These are phyloP conservation scores for Rubroshorea leprosula DNA, from an alignment of 345 rosid species.

Conservation along the genomic window DNA sequence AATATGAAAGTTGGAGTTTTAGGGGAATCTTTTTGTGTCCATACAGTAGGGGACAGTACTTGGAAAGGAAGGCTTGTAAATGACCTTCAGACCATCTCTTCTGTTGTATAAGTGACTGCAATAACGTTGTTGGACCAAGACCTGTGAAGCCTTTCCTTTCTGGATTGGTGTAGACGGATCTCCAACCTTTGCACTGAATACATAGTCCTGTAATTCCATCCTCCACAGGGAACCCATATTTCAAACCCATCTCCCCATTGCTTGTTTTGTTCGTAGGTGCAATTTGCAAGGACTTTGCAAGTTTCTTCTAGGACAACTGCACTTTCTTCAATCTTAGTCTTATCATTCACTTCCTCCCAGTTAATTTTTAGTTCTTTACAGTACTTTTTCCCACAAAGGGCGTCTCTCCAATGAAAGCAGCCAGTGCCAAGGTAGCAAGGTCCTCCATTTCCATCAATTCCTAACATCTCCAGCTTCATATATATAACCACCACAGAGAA, in stretches of 20 bases:
- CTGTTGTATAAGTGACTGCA: conserved; percentile 13
- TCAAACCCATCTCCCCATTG: conserved; percentile 34
- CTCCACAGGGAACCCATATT: conserved; percentile 38
- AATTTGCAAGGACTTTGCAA: conserved; percentile 22
- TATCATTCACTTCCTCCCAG: not conserved
- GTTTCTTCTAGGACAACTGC: conserved; percentile 17
- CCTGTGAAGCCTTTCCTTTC: conserved; percentile 32
- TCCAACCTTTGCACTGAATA: conserved; percentile 41
- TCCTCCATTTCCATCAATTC: conserved; percentile 28
- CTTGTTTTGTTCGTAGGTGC: conserved; percentile 26
- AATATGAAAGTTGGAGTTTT: conserved; percentile 25
- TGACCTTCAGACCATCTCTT: conserved; percentile 41
- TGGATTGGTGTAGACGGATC: conserved; percentile 28
- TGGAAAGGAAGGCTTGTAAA: conserved; percentile 32
- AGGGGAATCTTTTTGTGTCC: conserved; percentile 27
- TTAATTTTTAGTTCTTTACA: not conserved
- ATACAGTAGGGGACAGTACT: conserved; percentile 25
- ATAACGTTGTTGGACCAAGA: conserved; percentile 28
- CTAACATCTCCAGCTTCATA: conserved; percentile 22
- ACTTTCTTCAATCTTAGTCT: conserved; percentile 2
- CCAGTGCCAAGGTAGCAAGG: conserved; percentile 28
- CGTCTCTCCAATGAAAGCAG: conserved; percentile 32
- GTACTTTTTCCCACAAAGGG: conserved; percentile 21
- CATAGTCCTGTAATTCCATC: conserved; percentile 34
- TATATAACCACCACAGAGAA: not conserved